phyloP scores from a whole-genome alignment of 176 grass and related monocot genomes.

The Avena atlantica region DNA sequence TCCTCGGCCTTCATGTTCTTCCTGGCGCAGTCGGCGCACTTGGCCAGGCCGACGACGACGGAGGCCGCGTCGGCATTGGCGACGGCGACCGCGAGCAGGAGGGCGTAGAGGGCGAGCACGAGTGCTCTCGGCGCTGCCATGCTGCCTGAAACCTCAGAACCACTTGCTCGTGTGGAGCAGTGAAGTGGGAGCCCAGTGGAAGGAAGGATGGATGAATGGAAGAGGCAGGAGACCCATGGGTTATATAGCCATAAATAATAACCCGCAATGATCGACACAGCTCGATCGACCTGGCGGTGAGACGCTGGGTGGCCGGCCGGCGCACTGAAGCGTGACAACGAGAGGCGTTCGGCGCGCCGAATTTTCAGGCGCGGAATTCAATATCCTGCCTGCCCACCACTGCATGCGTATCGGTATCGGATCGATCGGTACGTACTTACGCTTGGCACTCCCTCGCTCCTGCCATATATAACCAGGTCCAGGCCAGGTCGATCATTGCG shows the following conservation, averaged over 20 bases:
- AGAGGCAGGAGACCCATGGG: not conserved
- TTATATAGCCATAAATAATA: not conserved
- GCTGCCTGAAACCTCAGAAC: no score
- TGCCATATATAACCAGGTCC: no score
- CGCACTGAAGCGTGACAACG: conserved; percentile 5
- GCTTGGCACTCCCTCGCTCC: no score
- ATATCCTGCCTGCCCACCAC: not conserved
- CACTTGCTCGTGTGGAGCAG: not conserved
- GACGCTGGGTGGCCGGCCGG: not conserved
- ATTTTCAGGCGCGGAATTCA: not conserved
- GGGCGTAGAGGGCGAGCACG: not conserved
- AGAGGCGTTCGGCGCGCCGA: conserved; percentile 1
- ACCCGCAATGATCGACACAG: not conserved
- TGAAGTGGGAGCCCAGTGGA: not conserved
- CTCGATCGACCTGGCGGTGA: not conserved
- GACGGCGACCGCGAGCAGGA: not conserved
- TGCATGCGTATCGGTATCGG: not conserved
- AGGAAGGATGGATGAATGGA: not conserved
- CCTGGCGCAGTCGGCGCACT: conserved; percentile 27
- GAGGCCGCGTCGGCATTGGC: not conserved
- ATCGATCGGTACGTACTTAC: not conserved
- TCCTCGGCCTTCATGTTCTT: conserved; percentile 3
- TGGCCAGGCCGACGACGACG: not conserved
- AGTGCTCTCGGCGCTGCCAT: conserved; percentile 14
- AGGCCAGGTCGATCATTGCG: not conserved